Conservation (phyloP, 2,329 filamentous ascomycete species). For the Chaetomium strumarium region DNA sequence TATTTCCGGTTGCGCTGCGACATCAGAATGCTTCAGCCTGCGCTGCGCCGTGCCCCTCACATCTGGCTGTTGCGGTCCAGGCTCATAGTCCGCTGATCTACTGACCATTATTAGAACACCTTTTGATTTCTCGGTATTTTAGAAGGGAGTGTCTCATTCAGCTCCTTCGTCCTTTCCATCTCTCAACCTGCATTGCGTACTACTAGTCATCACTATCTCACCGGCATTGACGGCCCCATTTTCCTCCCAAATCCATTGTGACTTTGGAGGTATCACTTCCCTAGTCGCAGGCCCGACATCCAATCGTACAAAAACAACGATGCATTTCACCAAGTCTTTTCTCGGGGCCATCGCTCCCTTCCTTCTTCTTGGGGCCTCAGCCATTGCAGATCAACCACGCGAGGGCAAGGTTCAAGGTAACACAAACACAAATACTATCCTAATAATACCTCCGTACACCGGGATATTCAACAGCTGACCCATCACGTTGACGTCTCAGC, state of each 20-base stretch:
- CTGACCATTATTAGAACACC: background rate
- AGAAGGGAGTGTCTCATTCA: background rate
- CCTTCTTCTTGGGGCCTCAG: background rate
- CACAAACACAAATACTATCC: background rate
- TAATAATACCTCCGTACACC: background rate
- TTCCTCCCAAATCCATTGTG: background rate
- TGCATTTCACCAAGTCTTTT: constrained; percentile 10
- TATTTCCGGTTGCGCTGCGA: background rate
- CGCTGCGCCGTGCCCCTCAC: background rate
- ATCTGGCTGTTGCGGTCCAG: background rate
- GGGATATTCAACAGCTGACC: no score
- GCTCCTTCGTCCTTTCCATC: background rate
- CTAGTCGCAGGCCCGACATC: background rate
- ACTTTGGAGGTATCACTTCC: background rate
- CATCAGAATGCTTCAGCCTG: background rate
- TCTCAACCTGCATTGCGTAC: no score
- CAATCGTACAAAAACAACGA: background rate
- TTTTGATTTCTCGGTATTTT: background rate
- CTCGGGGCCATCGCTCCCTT: background rate
- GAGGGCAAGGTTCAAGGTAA: background rate
- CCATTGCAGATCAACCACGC: background rate
- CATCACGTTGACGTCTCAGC: background rate
- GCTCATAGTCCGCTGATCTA: background rate
- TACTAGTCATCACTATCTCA: no score
- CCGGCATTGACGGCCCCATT: constrained; percentile 9